Evolutionary conservation across 805 yeast genomes (phyloP).

Genomic region (Isabelozyma pseudorhagii): DNA sequence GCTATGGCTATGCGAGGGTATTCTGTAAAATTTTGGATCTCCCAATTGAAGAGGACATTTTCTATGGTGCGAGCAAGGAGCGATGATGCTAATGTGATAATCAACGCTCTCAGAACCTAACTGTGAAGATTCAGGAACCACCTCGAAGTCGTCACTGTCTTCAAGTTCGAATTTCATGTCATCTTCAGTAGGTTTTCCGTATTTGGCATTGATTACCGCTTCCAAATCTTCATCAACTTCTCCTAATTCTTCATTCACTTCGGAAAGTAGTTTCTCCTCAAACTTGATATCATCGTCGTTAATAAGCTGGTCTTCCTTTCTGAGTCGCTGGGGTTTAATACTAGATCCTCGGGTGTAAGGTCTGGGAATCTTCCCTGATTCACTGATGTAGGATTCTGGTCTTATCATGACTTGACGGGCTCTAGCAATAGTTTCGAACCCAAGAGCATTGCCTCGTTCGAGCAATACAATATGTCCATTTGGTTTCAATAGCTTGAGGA

Average conservation of each 20-base stretch:
- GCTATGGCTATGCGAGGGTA: conserved; percentile 53
- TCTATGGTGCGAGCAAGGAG: conserved; percentile 90
- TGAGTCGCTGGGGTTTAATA: conserved; percentile 35
- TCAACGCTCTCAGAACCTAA: conserved; percentile 25
- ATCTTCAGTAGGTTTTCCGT: conserved; percentile 40
- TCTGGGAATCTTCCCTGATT: conserved; percentile 64
- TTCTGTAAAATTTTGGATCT: conserved; percentile 63
- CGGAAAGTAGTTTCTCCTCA: conserved; percentile 30
- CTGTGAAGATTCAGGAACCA: conserved; percentile 7
- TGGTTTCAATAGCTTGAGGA: conserved; percentile 64
- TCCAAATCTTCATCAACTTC: conserved; percentile 17
- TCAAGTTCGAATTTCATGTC: conserved; percentile 51
- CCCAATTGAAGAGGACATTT: conserved; percentile 82
- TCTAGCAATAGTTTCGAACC: conserved; percentile 83
- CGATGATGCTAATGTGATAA: conserved; percentile 64
- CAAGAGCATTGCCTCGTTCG: conserved; percentile 87
- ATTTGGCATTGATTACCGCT: conserved; percentile 32
- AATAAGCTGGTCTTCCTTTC: conserved; percentile 33
- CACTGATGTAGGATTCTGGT: conserved; percentile 63
- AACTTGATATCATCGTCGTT: conserved; percentile 31
- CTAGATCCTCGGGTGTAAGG: conserved; percentile 57
- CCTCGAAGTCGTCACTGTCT: conserved; percentile 26
- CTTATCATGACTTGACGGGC: conserved; percentile 90
- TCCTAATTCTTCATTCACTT: conserved; percentile 13
- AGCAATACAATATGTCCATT: conserved; percentile 75